Evolutionary conservation across 129 eudicot genomes (phyloP).

Genomic region (Ambrosia trifida): DNA sequence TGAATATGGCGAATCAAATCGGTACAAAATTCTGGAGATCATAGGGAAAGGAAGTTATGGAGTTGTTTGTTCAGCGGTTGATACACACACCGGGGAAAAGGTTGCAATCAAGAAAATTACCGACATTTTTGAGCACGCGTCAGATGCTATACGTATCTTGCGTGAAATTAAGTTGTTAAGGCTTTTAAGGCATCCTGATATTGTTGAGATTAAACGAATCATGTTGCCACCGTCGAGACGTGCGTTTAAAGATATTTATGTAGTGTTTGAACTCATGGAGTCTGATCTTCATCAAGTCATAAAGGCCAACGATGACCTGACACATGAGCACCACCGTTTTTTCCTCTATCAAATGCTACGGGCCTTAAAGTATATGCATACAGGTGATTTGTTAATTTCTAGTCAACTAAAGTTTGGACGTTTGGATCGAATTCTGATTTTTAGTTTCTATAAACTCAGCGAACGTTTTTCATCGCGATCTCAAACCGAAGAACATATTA

Average conservation of each 20-base stretch:
- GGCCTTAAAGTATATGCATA: constrained; percentile 89
- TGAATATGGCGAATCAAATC: constrained; percentile 80
- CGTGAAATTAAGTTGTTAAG: constrained; percentile 88
- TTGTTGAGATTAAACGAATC: constrained; percentile 90
- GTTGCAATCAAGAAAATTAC: constrained; percentile 92
- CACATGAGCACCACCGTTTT: constrained; percentile 91
- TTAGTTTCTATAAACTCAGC: constrained; percentile 48
- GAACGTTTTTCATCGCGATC: constrained; percentile 93
- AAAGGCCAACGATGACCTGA: constrained; percentile 93
- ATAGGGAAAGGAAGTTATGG: constrained; percentile 97
- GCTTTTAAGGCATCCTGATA: constrained; percentile 93
- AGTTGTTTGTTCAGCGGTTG: constrained; percentile 91
- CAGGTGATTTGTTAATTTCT: constrained; percentile 45
- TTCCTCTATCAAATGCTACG: constrained; percentile 96
- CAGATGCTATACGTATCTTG: constrained; percentile 88
- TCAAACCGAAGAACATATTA: constrained; percentile 89
- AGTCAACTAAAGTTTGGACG: background rate
- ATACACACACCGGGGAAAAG: constrained; percentile 91
- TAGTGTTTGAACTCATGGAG: constrained; percentile 98
- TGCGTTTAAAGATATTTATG: constrained; percentile 84
- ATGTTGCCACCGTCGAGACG: constrained; percentile 95
- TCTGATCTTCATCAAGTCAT: constrained; percentile 98
- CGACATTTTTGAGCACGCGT: constrained; percentile 76
- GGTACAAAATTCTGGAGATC: constrained; percentile 89
- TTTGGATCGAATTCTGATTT: constrained; percentile 19